phyloP scores from a whole-genome alignment of 106 monocot genomes.

The Cymbidium sinense region DNA sequence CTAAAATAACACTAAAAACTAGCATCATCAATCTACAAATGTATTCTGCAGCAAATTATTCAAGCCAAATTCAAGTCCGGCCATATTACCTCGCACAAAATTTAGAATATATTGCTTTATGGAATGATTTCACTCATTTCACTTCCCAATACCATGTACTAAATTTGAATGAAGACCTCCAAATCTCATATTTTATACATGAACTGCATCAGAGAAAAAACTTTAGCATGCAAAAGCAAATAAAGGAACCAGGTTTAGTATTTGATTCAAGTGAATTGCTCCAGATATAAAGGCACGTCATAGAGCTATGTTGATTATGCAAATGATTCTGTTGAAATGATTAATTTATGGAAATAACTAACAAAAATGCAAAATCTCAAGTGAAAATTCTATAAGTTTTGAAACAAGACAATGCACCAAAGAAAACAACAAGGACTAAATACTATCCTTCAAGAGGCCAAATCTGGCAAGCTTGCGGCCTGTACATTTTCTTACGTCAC shows the following conservation, averaged over 20 bases:
- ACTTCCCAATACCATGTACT: too few relatives aligned
- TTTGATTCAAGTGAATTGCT: background rate
- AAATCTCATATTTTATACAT: background rate
- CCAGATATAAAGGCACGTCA: background rate
- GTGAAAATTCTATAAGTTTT: background rate
- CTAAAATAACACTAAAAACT: background rate
- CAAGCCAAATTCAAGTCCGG: background rate
- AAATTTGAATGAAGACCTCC: background rate
- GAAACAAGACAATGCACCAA: background rate
- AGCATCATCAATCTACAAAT: background rate
- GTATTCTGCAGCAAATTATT: background rate
- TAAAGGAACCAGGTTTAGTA: background rate
- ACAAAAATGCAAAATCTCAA: background rate
- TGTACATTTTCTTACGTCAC: constrained; percentile 90
- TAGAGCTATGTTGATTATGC: background rate
- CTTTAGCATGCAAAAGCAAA: background rate
- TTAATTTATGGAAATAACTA: background rate
- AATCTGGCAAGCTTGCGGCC: constrained; percentile 95
- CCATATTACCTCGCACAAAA: background rate
- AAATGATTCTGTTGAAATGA: background rate
- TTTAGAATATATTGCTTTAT: background rate
- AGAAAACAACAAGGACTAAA: constrained; percentile 1
- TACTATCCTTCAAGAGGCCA: constrained; percentile 75
- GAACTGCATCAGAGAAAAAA: background rate
- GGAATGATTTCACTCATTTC: background rate